Base-by-base conservation (phyloP, 805 yeast genomes). In the Yarrowia deformans region DNA sequence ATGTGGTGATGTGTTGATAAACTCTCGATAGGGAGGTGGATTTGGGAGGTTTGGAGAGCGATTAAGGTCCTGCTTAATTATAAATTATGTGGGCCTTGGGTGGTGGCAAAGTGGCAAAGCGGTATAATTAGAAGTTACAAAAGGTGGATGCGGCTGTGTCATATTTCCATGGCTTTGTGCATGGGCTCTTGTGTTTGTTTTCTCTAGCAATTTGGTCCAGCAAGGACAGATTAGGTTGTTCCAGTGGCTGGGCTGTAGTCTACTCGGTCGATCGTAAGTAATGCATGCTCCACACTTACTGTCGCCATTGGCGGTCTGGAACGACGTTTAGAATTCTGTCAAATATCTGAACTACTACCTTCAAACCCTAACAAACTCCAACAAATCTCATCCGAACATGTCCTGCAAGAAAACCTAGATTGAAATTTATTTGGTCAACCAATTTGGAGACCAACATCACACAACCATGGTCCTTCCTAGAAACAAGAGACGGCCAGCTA, bases 1-100 rank as follows among this genome's bases (percentile, higher is more conserved):
- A 49, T 48, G 52, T 60, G 66, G 66, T 60, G 52, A 60, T 60
- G 66, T 60, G 66, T 60, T 43, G 63, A 56, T 56, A 60, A 60
- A 60, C 66, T 60, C 50, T 60, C 66, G 66, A 60, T 60, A 60
- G 50, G 29, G 50, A 60, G 66, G 52, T 42, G 66, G 12, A n/a
- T 48, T 56, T 56, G 63, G 63, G 63, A 56, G 61, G 45, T 49
- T 49, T 32, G 54, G 19, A 19, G 63, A 56, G 48, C 37, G 63
- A 56, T 56, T 56, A 56, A 56, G 63, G 63, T 56, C 54, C 7
- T 23, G 54, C 23, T 46, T 46, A 13, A 23, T 32, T 12, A 16
- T 14, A n/a, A 16, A n/a, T 42, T 42, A n/a, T 14, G 19, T 13
- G 45, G 8, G 19, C 23, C 8, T 3, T 8, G 7, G 19, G 14